Conservation (phyloP, 495 filamentous ascomycete genomes). For the Lophiostoma macrostomum region DNA sequence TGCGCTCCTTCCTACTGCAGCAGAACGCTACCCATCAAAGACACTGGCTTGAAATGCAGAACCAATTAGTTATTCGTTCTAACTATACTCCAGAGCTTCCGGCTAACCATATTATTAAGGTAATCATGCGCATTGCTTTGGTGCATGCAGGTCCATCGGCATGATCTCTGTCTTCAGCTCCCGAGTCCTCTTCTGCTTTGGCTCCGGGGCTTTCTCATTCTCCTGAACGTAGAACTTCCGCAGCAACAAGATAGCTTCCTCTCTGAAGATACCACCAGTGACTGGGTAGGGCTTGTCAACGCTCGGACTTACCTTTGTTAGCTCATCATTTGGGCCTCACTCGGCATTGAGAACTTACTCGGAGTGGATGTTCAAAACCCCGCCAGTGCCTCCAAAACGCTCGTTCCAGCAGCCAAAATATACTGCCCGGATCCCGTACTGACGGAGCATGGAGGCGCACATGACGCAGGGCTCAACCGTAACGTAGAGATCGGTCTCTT, state of each 20-base stretch:
- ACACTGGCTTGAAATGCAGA: too few species aligned
- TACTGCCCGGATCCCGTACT: slow-evolving; percentile 75
- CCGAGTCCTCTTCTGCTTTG: slow-evolving; percentile 53
- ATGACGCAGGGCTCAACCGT: slow-evolving; percentile 98
- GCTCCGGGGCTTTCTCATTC: slow-evolving; percentile 75
- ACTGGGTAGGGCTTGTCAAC: slow-evolving; percentile 74
- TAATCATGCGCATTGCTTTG: slow-evolving; percentile 2
- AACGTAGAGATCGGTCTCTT: slow-evolving; percentile 80
- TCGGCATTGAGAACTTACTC: slow-evolving; percentile 49
- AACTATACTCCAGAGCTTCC: not conserved
- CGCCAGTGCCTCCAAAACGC: slow-evolving; percentile 91
- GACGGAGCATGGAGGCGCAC: slow-evolving; percentile 90
- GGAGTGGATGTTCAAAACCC: slow-evolving; percentile 79
- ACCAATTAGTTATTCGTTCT: not conserved
- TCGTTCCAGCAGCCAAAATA: slow-evolving; percentile 96
- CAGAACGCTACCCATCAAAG: too few species aligned
- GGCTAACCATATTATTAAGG: not conserved
- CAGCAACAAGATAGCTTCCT: slow-evolving; percentile 86
- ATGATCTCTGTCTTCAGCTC: slow-evolving; percentile 52
- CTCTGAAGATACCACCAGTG: slow-evolving; percentile 75
- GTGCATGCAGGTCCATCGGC: slow-evolving; percentile 35
- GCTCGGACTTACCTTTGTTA: slow-evolving; percentile 41
- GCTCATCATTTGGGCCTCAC: not conserved
- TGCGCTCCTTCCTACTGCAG: too few species aligned
- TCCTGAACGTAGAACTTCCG: slow-evolving; percentile 95